A percentile compares a stretch with the other conserved stretches of the same genome.
phyloP scores from a whole-genome alignment of 495 filamentous ascomycete species.

The Neurospora sp. region DNA sequence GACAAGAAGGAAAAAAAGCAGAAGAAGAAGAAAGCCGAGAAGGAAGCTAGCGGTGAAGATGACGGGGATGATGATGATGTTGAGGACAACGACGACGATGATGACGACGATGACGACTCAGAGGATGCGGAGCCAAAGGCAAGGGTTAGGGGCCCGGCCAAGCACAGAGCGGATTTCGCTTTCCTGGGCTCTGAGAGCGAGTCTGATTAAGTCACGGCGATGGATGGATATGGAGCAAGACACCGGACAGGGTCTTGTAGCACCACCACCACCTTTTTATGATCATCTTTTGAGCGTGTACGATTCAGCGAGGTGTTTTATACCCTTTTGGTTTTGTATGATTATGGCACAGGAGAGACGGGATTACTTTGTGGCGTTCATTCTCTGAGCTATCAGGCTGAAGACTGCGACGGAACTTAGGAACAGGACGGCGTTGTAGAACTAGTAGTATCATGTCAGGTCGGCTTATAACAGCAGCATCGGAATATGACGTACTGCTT shows the following conservation, averaged over 20 bases:
- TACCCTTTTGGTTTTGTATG: not conserved
- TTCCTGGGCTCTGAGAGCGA: constrained; percentile 38
- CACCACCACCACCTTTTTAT: not conserved
- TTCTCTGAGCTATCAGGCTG: constrained; percentile 74
- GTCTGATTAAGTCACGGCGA: constrained; percentile 25
- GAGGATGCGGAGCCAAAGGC: constrained; percentile 17
- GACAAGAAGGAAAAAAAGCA: constrained; percentile 14
- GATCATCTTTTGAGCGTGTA: not conserved
- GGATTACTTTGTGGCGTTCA: constrained; percentile 35
- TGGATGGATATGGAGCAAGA: not conserved
- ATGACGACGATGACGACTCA: constrained; percentile 18
- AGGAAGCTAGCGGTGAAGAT: constrained; percentile 27
- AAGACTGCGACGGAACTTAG: constrained; percentile 90
- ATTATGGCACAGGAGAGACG: not conserved
- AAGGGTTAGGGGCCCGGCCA: constrained; percentile 19
- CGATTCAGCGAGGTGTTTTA: not conserved
- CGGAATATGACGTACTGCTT: constrained; percentile 53
- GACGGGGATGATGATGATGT: constrained; percentile 35
- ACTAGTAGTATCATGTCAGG: constrained; percentile 41
- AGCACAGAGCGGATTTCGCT: constrained; percentile 30
- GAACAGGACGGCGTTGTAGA: constrained; percentile 95
- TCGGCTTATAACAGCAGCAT: not conserved
- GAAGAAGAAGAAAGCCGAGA: constrained; percentile 5
- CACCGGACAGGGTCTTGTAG: not conserved
- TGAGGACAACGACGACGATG: constrained; percentile 37